A percentile compares a stretch with the other conserved stretches of the same genome.
Conservation (phyloP, 2,329 filamentous ascomycete species). For the Xylaria sp. region DNA sequence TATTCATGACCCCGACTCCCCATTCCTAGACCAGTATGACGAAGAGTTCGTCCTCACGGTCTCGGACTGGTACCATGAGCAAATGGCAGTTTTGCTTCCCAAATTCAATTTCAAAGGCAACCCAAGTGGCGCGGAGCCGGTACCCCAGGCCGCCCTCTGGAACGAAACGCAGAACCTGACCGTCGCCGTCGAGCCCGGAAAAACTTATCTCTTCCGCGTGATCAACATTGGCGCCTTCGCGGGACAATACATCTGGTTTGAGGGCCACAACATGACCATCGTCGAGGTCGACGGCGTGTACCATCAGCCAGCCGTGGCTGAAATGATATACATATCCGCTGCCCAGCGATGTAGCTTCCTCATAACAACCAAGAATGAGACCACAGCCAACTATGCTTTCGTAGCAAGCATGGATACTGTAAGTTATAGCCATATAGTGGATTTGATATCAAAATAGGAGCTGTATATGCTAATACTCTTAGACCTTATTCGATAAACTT, state of each 20-base stretch:
- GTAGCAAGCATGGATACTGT: constrained; percentile 76
- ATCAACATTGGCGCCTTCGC: constrained; percentile 80
- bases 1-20: constrained; percentile 70
- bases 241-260: constrained; percentile 73
- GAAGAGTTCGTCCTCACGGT: constrained; percentile 73
- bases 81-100: constrained; percentile 60
- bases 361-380: constrained; percentile 71
- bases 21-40: constrained; percentile 67
- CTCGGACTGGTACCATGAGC: constrained; percentile 77
- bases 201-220: constrained; percentile 78
- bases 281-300: constrained; percentile 81
- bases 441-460: neutral
- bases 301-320: constrained; percentile 67
- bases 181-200: constrained; percentile 70
- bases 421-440: constrained; percentile 41
- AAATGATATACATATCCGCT: constrained; percentile 73
- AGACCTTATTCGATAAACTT: constrained; percentile 75
- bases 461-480: constrained; percentile 41
- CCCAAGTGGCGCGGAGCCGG: constrained; percentile 70
- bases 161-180: constrained; percentile 74
- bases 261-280: constrained; percentile 74
- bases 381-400: constrained; percentile 73
- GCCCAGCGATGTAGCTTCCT: constrained; percentile 75
- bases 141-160: constrained; percentile 75
- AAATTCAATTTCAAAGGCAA: constrained; percentile 65